phyloP scores from a whole-genome alignment of 2,329 filamentous ascomycete genomes.

The Aspergillus candidus region DNA sequence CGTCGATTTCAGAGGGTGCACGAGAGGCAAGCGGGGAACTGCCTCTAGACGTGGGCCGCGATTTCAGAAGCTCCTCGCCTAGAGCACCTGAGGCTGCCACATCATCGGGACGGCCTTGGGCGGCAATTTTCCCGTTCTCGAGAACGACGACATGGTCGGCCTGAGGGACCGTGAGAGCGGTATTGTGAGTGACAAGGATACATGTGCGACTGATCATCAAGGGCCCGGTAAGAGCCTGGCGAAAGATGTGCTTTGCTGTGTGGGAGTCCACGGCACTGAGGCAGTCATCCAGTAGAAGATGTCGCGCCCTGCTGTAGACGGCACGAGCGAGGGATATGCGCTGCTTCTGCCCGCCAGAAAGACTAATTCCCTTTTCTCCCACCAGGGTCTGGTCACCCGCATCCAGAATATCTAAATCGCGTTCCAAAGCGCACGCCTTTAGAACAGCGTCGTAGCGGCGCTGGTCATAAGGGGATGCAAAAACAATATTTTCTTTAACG shows the following conservation, averaged over 20 bases:
- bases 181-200: conserved; percentile 92
- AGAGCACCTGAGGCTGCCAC: conserved; percentile 83
- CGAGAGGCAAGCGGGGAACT: conserved; percentile 71
- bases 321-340: conserved; percentile 94
- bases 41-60: conserved; percentile 61
- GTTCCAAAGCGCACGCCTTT: conserved; percentile 81
- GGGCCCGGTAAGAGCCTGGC: conserved; percentile 81
- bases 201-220: conserved; percentile 87
- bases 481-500: conserved; percentile 93
- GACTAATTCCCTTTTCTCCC: conserved; percentile 92
- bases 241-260: conserved; percentile 96
- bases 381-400: conserved; percentile 89
- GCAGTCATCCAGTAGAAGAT: conserved; percentile 89
- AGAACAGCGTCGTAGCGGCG: conserved; percentile 82
- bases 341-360: conserved; percentile 96
- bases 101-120: conserved; percentile 70
- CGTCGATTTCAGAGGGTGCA: conserved; percentile 67
- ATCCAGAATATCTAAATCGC: conserved; percentile 87
- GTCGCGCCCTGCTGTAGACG: conserved; percentile 89
- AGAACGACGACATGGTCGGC: conserved; percentile 77
- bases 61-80: conserved; percentile 76
- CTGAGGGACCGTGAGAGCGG: conserved; percentile 75
- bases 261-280: conserved; percentile 95
- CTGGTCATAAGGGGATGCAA: conserved; percentile 73
- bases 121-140: conserved; percentile 73